These are phyloP conservation scores for Linnemannia hyalina DNA, from an alignment of 192 early-diverging fungal species.

Conservation along the genomic window DNA sequence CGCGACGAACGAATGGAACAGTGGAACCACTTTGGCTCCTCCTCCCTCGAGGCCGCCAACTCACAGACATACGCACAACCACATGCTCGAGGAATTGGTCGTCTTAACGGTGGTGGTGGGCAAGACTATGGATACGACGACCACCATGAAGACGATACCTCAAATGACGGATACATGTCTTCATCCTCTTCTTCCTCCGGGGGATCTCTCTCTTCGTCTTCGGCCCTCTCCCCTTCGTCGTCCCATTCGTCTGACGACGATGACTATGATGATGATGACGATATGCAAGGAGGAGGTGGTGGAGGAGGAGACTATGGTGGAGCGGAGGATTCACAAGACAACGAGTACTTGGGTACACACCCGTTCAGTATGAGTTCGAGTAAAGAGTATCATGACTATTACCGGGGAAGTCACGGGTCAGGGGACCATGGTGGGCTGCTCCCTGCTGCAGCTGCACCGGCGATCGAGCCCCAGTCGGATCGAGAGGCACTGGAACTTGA, in stretches of 20 bases:
- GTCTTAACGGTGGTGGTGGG: background rate
- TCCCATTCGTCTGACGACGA: constrained; percentile 41
- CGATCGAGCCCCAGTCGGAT: constrained; percentile 32
- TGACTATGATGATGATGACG: constrained; percentile 28
- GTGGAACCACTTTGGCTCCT: constrained; percentile 34
- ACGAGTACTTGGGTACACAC: constrained; percentile 18
- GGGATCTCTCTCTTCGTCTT: constrained; percentile 12
- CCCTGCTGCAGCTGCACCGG: constrained; percentile 27
- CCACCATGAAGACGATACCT: constrained; percentile 17
- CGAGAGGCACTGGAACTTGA: constrained; percentile 46
- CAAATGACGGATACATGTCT: constrained; percentile 35
- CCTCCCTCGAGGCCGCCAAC: constrained; percentile 11
- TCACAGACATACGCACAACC: constrained; percentile 1
- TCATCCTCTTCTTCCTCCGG: constrained; percentile 24
- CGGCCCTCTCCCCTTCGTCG: constrained; percentile 17
- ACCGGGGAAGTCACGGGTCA: background rate
- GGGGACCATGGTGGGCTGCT: constrained; percentile 27
- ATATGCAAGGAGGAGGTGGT: background rate
- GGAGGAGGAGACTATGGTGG: constrained; percentile 10
- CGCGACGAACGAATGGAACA: constrained; percentile 33
- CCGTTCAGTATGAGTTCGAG: background rate
- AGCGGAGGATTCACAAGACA: constrained; percentile 21
- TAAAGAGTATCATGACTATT: constrained; percentile 15
- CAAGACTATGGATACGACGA: constrained; percentile 27
- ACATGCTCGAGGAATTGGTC: constrained; percentile 12